These are phyloP conservation scores for Dissophora globulifera DNA, from an alignment of 192 early-diverging fungal genomes.

Conservation along the genomic window DNA sequence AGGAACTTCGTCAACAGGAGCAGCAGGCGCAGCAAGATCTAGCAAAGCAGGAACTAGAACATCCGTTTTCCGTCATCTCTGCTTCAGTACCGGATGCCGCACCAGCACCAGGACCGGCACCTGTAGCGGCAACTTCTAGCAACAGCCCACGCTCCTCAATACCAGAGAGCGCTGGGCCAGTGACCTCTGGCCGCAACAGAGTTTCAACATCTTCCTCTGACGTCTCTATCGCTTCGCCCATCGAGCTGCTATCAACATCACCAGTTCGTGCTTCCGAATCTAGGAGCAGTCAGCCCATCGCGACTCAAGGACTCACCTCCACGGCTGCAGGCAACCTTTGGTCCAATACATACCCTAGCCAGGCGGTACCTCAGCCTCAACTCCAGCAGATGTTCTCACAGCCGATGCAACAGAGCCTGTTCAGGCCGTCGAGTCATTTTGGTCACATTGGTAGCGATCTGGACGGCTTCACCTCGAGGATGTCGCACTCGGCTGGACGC, in stretches of 20 bases:
- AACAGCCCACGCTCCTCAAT: constrained; percentile 1
- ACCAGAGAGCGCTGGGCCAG: background rate
- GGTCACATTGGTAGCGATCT: constrained; percentile 29
- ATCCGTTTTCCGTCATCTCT: too few relatives aligned
- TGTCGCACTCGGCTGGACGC: constrained; percentile 15
- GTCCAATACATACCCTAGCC: constrained; percentile 26
- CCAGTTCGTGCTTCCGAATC: background rate
- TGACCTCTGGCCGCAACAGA: background rate
- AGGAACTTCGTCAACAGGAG: constrained; percentile 40
- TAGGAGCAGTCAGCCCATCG: background rate
- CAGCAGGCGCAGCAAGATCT: constrained; percentile 37
- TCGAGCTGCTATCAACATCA: background rate
- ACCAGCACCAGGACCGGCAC: background rate
- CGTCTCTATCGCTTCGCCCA: constrained; percentile 3
- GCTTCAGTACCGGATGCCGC: too few relatives aligned
- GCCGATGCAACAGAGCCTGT: constrained; percentile 26
- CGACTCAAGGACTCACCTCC: constrained; percentile 9
- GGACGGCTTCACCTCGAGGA: constrained; percentile 12
- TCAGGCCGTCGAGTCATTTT: constrained; percentile 25
- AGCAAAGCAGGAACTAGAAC: constrained; percentile 16
- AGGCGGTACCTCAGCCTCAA: constrained; percentile 17
- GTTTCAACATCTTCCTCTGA: background rate
- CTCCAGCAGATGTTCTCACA: constrained; percentile 27
- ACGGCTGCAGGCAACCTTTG: constrained; percentile 10
- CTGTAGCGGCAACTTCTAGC: background rate